A percentile compares a stretch with the other conserved stretches of the same genome.
phyloP scores from a whole-genome alignment of 129 eudicot species.

The Lactuca saligna region DNA sequence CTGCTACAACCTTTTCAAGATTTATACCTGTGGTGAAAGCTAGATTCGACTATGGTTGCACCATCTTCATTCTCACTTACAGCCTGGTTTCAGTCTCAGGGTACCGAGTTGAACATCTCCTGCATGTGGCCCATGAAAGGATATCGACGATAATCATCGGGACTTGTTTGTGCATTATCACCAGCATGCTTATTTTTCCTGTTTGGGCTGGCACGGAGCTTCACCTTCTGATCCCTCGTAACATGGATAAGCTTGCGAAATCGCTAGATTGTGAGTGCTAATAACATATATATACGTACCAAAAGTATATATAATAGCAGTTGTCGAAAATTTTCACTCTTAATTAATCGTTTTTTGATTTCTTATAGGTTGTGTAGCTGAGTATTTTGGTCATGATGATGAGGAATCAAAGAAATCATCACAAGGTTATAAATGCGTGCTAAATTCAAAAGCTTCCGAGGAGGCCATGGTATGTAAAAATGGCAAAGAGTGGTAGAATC shows the following conservation, averaged over 20 bases:
- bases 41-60: conserved; percentile 69
- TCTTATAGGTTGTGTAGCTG: conserved; percentile 56
- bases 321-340: background rate
- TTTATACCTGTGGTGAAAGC: conserved; percentile 75
- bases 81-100: conserved; percentile 74
- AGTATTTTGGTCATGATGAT: conserved; percentile 42
- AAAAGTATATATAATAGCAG: background rate
- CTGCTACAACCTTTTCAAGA: conserved; percentile 61
- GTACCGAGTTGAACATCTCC: conserved; percentile 61
- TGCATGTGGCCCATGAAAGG: conserved; percentile 56
- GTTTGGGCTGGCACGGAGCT: conserved; percentile 83
- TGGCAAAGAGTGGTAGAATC: background rate
- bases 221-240: conserved; percentile 46
- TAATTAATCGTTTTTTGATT: background rate
- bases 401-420: conserved; percentile 35
- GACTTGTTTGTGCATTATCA: conserved; percentile 56
- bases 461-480: conserved; percentile 59
- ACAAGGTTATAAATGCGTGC: conserved; percentile 62
- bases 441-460: conserved; percentile 66
- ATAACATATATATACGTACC: background rate
- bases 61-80: conserved; percentile 78
- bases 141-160: conserved; percentile 65
- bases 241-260: conserved; percentile 61
- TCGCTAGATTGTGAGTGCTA: conserved; percentile 55
- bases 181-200: conserved; percentile 55